Evolutionary conservation across 306 rosid genomes (phyloP).

Genomic region (Vachellia pachyceras): DNA sequence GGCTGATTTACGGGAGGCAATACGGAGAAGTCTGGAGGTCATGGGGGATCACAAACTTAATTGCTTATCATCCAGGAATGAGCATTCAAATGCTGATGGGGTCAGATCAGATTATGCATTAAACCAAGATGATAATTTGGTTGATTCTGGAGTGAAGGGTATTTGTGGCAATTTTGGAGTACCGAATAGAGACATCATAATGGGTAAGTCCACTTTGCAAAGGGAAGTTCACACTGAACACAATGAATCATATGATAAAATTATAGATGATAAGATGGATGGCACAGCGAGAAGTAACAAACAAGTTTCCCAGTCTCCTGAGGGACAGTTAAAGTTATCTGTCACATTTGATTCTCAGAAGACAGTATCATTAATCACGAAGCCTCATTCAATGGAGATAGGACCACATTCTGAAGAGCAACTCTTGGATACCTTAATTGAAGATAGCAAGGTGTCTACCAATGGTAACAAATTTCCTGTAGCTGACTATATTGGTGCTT

Average conservation of each 20-base stretch:
- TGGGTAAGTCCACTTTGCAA: conserved; percentile 29
- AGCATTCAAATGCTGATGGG: conserved; percentile 36
- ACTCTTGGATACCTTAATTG: conserved; percentile 41
- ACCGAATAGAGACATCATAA: conserved; percentile 33
- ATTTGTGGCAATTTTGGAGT: conserved; percentile 33
- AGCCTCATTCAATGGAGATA: conserved; percentile 33
- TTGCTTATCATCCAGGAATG: conserved; percentile 32
- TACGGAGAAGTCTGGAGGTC: conserved; percentile 82
- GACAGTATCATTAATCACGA: conserved; percentile 2
- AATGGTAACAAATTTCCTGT: conserved; percentile 20
- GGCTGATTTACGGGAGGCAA: conserved; percentile 84
- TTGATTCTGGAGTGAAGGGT: conserved; percentile 34
- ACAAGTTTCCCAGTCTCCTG: conserved; percentile 40
- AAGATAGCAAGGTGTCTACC: conserved; percentile 38
- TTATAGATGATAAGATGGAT: conserved; percentile 46
- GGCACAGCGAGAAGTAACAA: conserved; percentile 34
- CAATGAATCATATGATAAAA: conserved; percentile 41
- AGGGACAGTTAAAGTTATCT: conserved; percentile 41
- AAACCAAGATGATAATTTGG: conserved; percentile 27
- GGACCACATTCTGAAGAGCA: conserved; percentile 48
- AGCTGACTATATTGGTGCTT: conserved; percentile 34
- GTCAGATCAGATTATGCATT: conserved; percentile 31
- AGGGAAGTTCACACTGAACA: conserved; percentile 42
- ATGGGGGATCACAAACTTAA: conserved; percentile 39
- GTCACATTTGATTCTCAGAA: conserved; percentile 34